Base-by-base conservation (phyloP, 805 yeast species). In the Kuraishia capsulata region DNA sequence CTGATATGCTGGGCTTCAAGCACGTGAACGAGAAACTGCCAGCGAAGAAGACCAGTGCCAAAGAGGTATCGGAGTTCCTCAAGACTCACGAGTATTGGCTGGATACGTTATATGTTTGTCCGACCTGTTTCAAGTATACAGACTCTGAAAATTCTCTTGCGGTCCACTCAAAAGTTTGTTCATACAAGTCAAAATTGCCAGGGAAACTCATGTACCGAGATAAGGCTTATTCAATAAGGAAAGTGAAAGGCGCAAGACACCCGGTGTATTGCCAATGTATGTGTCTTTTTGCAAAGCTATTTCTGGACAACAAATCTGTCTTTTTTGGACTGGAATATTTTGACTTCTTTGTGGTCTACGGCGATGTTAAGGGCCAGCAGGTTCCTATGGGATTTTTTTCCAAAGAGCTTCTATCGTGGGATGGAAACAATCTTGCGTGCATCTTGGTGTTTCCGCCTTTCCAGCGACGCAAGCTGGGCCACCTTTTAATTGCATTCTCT, bases 361-460 rank as follows among this genome's bases (percentile, higher is more conserved):
- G 83, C 20, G 57, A 56, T 2, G 63, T 65, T 20, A 52, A 54
- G 28, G 61, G 61, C 2, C 50, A 37, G 37, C 65, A 43, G 45
- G 60, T 47, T 54, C 89, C 90, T 2, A 79, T 89, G 81, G 98
- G 97, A 1, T 92, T 87, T 53, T 92, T 87, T 52, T 88, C 97
- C 11, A 84, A 85, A 48, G 98, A 92, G 51, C 62, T 81, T 33
- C 62, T 82, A 0, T 79, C 96, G 0, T 76, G 78, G 71, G 90
- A 84, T 38, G 70, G 76, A 37, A 85, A 89, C 55, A 92, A 90
- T 53, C 63, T 92, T 29, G 96, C 97, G 0, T 92, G 97, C 53
- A 83, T 92, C 10, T 68, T 92, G 46, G 77, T 87, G 3, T 84
- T 92, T 44, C 98, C 98, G 1, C 96, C 96, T 3, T 92, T 77